Evolutionary conservation across 1,284 basidiomycete genomes (phyloP).

Genomic region (Ustilago bromivora): DNA sequence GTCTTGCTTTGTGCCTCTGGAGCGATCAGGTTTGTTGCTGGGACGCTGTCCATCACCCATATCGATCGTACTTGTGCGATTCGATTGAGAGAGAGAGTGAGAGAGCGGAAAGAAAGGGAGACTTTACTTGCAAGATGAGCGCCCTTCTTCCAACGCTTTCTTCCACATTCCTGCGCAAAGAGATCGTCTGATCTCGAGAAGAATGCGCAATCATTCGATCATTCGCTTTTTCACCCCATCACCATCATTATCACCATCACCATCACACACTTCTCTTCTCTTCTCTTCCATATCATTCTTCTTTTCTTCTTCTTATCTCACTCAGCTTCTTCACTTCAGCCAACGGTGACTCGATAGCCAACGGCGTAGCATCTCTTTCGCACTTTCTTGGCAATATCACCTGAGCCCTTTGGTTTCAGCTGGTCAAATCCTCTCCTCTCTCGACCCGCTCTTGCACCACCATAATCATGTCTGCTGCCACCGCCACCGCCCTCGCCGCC

Average conservation of each 20-base stretch:
- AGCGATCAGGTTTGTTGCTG: too few relatives aligned
- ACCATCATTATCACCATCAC: constrained; percentile 6
- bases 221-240: not conserved
- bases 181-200: constrained; percentile 11
- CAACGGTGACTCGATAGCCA: not conserved
- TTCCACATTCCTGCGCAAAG: constrained; percentile 22
- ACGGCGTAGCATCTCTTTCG: not conserved
- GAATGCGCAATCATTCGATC: not conserved
- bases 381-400: not conserved
- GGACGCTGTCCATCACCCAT: too few relatives aligned
- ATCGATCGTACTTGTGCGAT: too few relatives aligned
- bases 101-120: too few relatives aligned
- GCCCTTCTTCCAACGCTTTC: constrained; percentile 29
- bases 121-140: too few relatives aligned
- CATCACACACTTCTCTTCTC: not conserved
- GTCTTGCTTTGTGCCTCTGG: too few relatives aligned
- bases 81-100: too few relatives aligned
- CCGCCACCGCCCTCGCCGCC: constrained; percentile 35
- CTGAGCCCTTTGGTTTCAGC: not conserved
- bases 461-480: constrained; percentile 37
- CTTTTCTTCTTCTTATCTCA: not conserved
- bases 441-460: not conserved
- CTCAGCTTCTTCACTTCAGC: constrained; percentile 4
- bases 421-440: not conserved
- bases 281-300: not conserved